Base-by-base conservation (phyloP, 345 rosid species). In the Heritiera littoralis region DNA sequence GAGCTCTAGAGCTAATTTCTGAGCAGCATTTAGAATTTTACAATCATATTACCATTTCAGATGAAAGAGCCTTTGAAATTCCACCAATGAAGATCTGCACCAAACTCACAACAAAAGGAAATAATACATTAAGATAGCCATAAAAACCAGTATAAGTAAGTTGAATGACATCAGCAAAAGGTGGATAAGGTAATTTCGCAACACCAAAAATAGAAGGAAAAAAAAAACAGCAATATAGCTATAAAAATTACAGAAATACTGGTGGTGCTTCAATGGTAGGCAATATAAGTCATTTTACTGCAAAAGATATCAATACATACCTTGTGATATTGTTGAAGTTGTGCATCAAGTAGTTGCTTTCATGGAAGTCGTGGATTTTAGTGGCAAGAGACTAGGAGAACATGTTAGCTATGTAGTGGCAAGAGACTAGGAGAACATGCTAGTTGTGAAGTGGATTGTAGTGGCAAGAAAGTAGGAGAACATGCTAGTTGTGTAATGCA, bases 11-110 rank as follows among this genome's bases (percentile, higher is more conserved):
- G 48, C 23, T 49, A 80, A 52, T 71, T 32, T 71, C 7, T 15
- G 46, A 5, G 48, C 14, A 64, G 80, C 35, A 78, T 60, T 18
- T 3, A 55, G 66, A 41, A 30, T 1, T 75, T 69, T 13, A 30
- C 72, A 49, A 63, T 74, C 73, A 77, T 20, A 41, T 86, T 93
- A 96, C 99, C 99, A 94, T 91, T 84, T 91, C 82, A 78, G 98
- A 83, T 58, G 99, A 85, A 76, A 94, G 84, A 77, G 80, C 82
- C 77, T 84, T 87, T 45, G 99, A 87, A 82, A 96, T 88, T 81
- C 97, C 97, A 59, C 98, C 98, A 64, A 96, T 43, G 80, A 96
- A 93, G 78, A 96, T 90, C 99, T 96, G 97, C 87, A 89, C 48
- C 83, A 82, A 74, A 79, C 63, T 23, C 70, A 66, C 49, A 74